Conservation (phyloP, 2,329 filamentous ascomycete species). For the Colletotrichum sojae region DNA sequence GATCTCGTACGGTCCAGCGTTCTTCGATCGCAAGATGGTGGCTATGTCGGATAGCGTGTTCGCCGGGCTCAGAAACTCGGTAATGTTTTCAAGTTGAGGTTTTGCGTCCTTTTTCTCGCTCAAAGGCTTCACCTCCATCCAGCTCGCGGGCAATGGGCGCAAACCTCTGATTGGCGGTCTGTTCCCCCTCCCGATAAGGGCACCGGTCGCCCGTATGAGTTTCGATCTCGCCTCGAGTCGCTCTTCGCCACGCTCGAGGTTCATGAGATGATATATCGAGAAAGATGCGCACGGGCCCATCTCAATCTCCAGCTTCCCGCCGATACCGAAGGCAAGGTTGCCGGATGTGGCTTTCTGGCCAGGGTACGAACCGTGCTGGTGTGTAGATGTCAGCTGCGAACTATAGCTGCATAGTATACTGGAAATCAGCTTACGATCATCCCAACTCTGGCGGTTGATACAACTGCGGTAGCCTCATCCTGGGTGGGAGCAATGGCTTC, state of each 20-base stretch:
- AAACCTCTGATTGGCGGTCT: rapidly evolving
- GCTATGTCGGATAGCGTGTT: constrained; percentile 52
- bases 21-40: constrained; percentile 63
- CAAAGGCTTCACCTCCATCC: not conserved
- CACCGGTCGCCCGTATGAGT: not conserved
- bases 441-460: constrained; percentile 47
- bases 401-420: too few species aligned
- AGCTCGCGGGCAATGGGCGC: not conserved
- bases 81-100: rapidly evolving
- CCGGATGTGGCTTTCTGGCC: constrained; percentile 67
- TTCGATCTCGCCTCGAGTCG: constrained; percentile 13
- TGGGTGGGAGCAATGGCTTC: constrained; percentile 63
- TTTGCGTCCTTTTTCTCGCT: not conserved
- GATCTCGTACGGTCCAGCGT: constrained; percentile 65
- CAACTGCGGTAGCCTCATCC: constrained; percentile 55
- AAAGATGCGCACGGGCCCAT: constrained; percentile 58
- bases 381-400: not conserved
- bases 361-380: constrained; percentile 60
- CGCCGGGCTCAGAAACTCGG: not conserved
- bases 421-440: constrained; percentile 43
- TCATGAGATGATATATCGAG: constrained; percentile 65
- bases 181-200: not conserved
- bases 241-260: constrained; percentile 50
- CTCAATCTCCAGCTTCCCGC: constrained; percentile 42
- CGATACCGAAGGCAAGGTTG: constrained; percentile 59